Evolutionary conservation across 2,329 filamentous ascomycete species (phyloP), one percentile per base, ranked within the genome.

Genomic region (Rhinocladiella mackenziei): DNA sequence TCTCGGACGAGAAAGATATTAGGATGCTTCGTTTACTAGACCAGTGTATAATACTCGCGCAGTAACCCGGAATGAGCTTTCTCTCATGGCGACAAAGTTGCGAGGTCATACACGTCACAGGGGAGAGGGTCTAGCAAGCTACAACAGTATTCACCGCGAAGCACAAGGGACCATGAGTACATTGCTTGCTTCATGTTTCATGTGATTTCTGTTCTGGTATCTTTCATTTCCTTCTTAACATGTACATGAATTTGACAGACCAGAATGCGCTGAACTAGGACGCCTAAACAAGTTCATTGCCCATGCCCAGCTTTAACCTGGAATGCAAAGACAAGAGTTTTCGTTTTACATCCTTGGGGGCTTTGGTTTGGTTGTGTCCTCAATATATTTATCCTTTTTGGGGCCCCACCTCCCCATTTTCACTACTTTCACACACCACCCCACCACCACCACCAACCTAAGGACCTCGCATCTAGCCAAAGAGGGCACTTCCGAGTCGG

Each of bases 401-500:
- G n/a, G n/a, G n/a, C n/a, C n/a, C 5, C 36, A 14, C 14, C 15
- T n/a, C 13, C 23, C 23, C 23, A 29, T 11, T 23, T 36, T 40
- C 20, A 22, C 28, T 33, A 18, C n/a, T 40, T 39, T 39, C n/a
- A 34, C 32, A 15, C 15, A 13, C 13, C n/a, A n/a, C n/a, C n/a
- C n/a, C n/a, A n/a, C n/a, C n/a, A n/a, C n/a, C n/a, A n/a, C n/a
- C n/a, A n/a, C n/a, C n/a, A n/a, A n/a, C n/a, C n/a, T n/a, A n/a
- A 17, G 7, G 19, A 18, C 22, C 11, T 10, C 23, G 15, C 17
- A n/a, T 42, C 38, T 66, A 70, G 55, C 58, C 63, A 54, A 72
- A 72, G 40, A 70, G 61, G 53, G 69, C 67, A 49, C 68, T 66
- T 31, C 66, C 67, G 45, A 71, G 60, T 45, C 65, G 60, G 56